Evolutionary conservation across 2,329 filamentous ascomycete species (phyloP), one percentile per base, ranked within the genome.

Genomic region (Xylaria sp.): DNA sequence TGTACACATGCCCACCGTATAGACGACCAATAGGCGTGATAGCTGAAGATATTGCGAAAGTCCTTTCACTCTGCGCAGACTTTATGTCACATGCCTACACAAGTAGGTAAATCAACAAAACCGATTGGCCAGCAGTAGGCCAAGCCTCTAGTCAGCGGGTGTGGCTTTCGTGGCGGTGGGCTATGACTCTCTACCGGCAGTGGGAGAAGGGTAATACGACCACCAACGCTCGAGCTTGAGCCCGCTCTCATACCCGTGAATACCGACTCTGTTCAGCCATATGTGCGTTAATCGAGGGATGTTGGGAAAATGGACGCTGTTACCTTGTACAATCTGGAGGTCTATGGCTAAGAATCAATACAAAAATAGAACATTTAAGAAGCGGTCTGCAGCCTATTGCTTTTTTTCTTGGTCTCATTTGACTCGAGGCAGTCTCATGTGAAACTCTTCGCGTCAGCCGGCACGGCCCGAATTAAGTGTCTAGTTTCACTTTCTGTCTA

Each of bases 81-180:
- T 31, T 19, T 15, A 23, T 15, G 35, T 25, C 31, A 42, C 8
- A 3, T 31, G 31, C 50, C 50, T 40, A 40, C 50, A 21, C 28
- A 53, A 53, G 37, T 17, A 53, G 21, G 50, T 31, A 42, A 37
- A 37, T 53, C 23, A 17, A 21, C 21, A 17, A 4, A 2, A 42
- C 12, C 15, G 17, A 12, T 53, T 8, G 9, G 50, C 23, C 17
- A 31, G 37, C 38, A 42, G 31, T 8, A 17, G 4, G 50, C 50
- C 21, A 53, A 53, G 50, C 9, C 21, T 42, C 21, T 53, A 42
- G 23, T 21, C 37, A 31, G 3, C 21, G 4, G 21, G 19, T 51
- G 49, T 51, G 49, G 49, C 49, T 25, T 42, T n/a, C 31, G 50
- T 53, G 50, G 50, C 50, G 35, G 50, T 14, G 15, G 35, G 35